Evolutionary conservation across 2,329 filamentous ascomycete species (phyloP), one percentile per base, ranked within the genome.

Genomic region (Colletotrichum echinochloae): DNA sequence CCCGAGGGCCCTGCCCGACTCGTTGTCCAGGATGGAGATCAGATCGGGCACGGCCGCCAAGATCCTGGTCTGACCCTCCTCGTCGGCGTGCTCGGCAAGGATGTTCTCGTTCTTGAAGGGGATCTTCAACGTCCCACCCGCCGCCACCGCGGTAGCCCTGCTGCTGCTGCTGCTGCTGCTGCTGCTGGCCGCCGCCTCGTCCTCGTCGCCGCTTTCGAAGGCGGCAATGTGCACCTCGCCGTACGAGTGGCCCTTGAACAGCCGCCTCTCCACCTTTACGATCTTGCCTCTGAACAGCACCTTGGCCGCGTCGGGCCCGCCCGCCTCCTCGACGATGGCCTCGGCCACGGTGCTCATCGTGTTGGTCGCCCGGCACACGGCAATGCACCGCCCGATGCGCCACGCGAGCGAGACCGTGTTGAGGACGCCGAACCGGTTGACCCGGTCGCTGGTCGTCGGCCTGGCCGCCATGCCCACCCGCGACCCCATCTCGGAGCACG

Each of bases 211-310:
- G 14, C 70, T 70, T 20, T 75, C 74, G 23, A 76, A 74, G 12
- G 72, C 72, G 11, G 74, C 75, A 41, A 78, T 75, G 46, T 77
- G 73, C 9, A 78, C 86, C 75, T 79, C 60, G 11, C 86, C 86
- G 69, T 86, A 84, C 2, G 83, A 81, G 73, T 87, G 83, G 5
- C 86, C 85, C 75, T 84, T 84, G 74, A 81, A 82, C 20, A 88
- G 74, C 14, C 81, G 77, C 46, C 85, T 78, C 74, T 88, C 85
- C 0, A 88, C 85, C 11, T 80, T 81, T 20, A 84, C 78, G 72
- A 91, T 90, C 79, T 91, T 91, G 35, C 90, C 89, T 67, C 87
- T 84, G 80, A 87, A 91, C n/a, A 91, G 74, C 11, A 91, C 83
- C 71, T 83, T 86, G 1, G 87, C 89, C 0, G 84, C 83, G 5